phyloP scores from a whole-genome alignment of 768 basidiomycete genomes.

The Amanita fuliginea region DNA sequence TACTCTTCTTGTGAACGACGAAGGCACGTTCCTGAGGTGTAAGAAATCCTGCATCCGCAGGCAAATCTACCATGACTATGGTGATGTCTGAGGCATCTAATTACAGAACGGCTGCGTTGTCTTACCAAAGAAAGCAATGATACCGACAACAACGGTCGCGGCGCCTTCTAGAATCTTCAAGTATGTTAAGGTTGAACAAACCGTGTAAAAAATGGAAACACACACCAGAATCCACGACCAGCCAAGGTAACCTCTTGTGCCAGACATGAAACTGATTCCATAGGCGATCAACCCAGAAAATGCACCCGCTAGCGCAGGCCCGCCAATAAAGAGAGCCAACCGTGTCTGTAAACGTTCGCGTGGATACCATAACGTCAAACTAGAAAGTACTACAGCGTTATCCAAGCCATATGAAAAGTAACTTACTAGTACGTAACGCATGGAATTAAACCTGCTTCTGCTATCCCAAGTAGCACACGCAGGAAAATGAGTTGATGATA shows the following conservation, averaged over 20 bases:
- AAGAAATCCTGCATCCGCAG: conserved; percentile 45
- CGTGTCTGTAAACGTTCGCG: conserved; percentile 48
- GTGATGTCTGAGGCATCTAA: background rate
- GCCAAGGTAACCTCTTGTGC: conserved; percentile 33
- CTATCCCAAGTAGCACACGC: conserved; percentile 27
- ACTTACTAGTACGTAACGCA: conserved; percentile 64
- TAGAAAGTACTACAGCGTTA: too few relatives aligned
- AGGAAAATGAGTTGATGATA: background rate
- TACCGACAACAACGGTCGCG: conserved; percentile 44
- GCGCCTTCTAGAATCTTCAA: conserved; percentile 53
- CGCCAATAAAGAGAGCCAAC: conserved; percentile 54
- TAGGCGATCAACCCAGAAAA: conserved; percentile 53
- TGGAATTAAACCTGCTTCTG: conserved; percentile 65
- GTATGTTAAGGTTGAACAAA: background rate
- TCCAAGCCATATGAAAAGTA: background rate
- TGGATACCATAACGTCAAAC: conserved; percentile 61
- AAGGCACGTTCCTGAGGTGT: conserved; percentile 50
- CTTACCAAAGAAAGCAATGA: conserved; percentile 39
- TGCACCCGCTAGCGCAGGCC: conserved; percentile 55
- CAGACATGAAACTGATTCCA: conserved; percentile 42
- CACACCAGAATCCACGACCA: conserved; percentile 66
- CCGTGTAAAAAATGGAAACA: too few relatives aligned
- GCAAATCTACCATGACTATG: conserved; percentile 49
- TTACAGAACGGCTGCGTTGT: background rate
- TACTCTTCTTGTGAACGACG: conserved; percentile 46